Evolutionary conservation across 2,329 filamentous ascomycete species (phyloP).

Genomic region (Metarhizium brunneum): DNA sequence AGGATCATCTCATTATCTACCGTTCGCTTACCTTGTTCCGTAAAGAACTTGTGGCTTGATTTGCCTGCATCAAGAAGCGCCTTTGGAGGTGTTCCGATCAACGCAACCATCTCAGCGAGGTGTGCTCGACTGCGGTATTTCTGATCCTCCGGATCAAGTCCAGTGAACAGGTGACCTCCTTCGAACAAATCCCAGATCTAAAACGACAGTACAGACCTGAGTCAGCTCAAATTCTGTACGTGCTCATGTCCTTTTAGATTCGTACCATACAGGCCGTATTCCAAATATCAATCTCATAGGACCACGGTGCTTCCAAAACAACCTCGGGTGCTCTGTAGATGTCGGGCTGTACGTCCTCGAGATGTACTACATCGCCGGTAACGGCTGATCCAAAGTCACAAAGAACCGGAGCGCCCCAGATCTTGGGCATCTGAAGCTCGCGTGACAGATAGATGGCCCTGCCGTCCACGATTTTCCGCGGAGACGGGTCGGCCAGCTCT

Average conservation of each 20-base stretch:
- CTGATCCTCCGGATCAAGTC: constrained; percentile 26
- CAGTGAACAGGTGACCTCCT: constrained; percentile 32
- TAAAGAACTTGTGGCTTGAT: constrained; percentile 27
- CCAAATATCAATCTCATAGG: constrained; percentile 41
- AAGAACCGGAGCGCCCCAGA: constrained; percentile 26
- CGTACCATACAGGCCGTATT: constrained; percentile 39
- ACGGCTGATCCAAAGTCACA: constrained; percentile 42
- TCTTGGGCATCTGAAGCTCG: constrained; percentile 23
- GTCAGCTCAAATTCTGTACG: background rate
- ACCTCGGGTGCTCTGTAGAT: constrained; percentile 36
- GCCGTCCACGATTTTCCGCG: constrained; percentile 31
- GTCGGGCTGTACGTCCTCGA: constrained; percentile 30
- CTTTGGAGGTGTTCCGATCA: constrained; percentile 33
- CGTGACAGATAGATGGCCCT: constrained; percentile 33
- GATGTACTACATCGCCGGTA: constrained; percentile 16
- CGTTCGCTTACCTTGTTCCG: too few species aligned
- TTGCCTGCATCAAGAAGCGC: constrained; percentile 22
- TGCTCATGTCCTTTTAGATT: too few species aligned
- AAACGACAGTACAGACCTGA: background rate
- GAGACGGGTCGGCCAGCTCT: constrained; percentile 28
- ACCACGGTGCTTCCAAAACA: constrained; percentile 35
- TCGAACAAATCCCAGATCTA: constrained; percentile 42
- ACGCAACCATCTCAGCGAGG: constrained; percentile 36
- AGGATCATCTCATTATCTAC: too few species aligned
- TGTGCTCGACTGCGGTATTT: constrained; percentile 34